These are phyloP conservation scores for Podospora appendiculata DNA, from an alignment of 495 filamentous ascomycete genomes.

Conservation along the genomic window DNA sequence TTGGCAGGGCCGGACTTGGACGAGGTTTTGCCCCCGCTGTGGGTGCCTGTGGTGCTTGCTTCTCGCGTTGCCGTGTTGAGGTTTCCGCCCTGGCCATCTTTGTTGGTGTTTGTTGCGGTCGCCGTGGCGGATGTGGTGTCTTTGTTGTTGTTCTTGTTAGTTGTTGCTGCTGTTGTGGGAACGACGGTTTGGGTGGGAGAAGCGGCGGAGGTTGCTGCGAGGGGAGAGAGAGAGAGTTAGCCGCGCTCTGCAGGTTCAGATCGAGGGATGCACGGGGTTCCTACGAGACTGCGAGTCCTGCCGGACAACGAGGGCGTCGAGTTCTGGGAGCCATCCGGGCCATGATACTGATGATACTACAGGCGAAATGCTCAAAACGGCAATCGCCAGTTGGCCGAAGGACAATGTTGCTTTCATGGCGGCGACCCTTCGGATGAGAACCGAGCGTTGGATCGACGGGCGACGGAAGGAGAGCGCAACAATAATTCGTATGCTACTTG, in stretches of 20 bases:
- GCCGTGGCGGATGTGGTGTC: neutral
- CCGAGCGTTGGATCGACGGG: no score
- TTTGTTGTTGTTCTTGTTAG: neutral
- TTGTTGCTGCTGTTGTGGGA: neutral
- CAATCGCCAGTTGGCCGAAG: conserved; percentile 23
- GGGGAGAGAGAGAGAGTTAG: conserved; percentile 4
- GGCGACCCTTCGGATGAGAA: neutral
- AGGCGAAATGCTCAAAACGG: conserved; percentile 25
- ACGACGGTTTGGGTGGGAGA: conserved; percentile 14
- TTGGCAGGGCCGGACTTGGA: conserved; percentile 23
- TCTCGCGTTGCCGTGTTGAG: neutral
- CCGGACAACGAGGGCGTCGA: conserved; percentile 30
- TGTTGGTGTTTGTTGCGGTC: neutral
- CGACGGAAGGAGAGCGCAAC: no score
- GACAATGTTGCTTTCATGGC: conserved; percentile 20
- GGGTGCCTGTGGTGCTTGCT: neutral
- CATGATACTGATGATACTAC: conserved; percentile 23
- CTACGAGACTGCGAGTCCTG: conserved; percentile 10
- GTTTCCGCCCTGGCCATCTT: neutral
- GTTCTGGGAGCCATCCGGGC: conserved; percentile 29
- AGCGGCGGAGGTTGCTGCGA: conserved; percentile 4
- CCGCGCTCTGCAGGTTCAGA: no score
- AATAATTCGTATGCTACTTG: no score
- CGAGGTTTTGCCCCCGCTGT: conserved; percentile 21
- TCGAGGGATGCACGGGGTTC: no score